Conservation (phyloP, 495 filamentous ascomycete species). For the Amniculicola lignicola region DNA sequence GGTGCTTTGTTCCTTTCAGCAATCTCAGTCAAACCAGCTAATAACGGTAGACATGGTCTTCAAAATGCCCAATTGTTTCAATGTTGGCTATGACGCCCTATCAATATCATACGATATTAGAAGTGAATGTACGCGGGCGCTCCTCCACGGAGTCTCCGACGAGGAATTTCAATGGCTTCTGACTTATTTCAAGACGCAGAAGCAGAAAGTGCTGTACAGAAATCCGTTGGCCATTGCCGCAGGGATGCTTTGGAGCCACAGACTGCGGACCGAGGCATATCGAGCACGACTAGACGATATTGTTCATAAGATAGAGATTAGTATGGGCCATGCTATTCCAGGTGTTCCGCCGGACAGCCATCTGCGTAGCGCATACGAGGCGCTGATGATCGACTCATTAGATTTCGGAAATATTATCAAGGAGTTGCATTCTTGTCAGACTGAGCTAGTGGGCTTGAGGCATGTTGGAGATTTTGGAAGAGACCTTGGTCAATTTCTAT, state of each 20-base stretch:
- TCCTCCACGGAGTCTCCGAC: constrained; percentile 1
- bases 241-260: neutral
- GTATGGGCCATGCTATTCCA: neutral
- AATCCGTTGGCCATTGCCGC: constrained; percentile 5
- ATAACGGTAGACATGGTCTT: constrained; percentile 10
- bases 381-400: neutral
- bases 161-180: neutral
- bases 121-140: neutral
- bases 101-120: neutral
- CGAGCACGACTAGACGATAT: neutral
- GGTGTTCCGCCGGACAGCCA: neutral
- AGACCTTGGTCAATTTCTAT: constrained; percentile 6
- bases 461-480: neutral
- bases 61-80: constrained; percentile 6
- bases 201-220: neutral
- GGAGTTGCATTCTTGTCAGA: constrained; percentile 1
- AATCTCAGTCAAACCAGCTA: too few species aligned
- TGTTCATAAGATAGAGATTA: neutral
- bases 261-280: neutral
- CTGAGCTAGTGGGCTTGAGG: neutral
- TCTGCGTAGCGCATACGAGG: neutral
- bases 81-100: constrained; percentile 10
- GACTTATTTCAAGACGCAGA: neutral
- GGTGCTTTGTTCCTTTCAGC: too few species aligned
- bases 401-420: constrained; percentile 4